A percentile compares a stretch with the other conserved stretches of the same genome.
Conservation (phyloP, 805 yeast species). For the Sugiyamaella boreocaroliniensis region DNA sequence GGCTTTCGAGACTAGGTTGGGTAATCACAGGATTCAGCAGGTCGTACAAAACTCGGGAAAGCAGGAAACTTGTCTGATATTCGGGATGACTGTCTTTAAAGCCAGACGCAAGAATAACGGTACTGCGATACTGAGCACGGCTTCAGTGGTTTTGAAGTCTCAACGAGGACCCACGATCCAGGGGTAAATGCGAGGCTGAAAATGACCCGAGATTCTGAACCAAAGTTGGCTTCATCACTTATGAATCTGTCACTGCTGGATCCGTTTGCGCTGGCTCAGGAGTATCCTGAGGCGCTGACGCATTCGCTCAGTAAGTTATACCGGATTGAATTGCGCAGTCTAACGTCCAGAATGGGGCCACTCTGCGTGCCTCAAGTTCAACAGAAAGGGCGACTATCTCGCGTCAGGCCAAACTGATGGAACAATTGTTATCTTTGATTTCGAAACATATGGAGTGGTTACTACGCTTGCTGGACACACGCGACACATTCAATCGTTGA, state of each 20-base stretch:
- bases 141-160: too few relatives aligned
- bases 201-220: not conserved
- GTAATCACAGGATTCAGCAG: not conserved
- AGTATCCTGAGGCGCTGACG: constrained; percentile 79
- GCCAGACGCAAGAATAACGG: too few relatives aligned
- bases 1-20: not conserved
- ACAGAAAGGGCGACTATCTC: constrained; percentile 71
- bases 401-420: constrained; percentile 80
- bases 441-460: constrained; percentile 56
- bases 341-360: constrained; percentile 32
- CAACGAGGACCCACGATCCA: too few relatives aligned
- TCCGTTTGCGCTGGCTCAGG: constrained; percentile 87
- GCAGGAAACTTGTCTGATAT: too few relatives aligned
- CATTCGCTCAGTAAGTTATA: constrained; percentile 43
- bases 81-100: too few relatives aligned
- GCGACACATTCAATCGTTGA: constrained; percentile 57
- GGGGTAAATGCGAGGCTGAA: not conserved
- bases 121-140: too few relatives aligned
- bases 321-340: not conserved
- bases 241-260: constrained; percentile 83
- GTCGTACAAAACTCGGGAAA: not conserved
- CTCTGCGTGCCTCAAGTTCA: constrained; percentile 62
- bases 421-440: constrained; percentile 62
- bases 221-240: not conserved
- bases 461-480: constrained; percentile 58